Evolutionary conservation across 2,329 filamentous ascomycete species (phyloP).

Genomic region (Pseudogymnoascus sp.): DNA sequence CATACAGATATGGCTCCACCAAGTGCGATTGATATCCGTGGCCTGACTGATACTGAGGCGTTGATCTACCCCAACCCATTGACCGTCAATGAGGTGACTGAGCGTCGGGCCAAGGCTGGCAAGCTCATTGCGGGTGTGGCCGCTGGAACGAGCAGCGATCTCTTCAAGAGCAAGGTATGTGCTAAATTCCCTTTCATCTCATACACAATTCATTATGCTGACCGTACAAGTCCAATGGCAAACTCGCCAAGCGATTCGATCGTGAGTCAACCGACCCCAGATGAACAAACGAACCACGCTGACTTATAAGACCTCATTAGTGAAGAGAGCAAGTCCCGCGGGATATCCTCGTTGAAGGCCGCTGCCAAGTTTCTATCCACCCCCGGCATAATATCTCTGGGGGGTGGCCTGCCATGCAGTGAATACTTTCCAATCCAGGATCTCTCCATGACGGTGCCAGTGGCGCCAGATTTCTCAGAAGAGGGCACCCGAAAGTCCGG

Average conservation of each 20-base stretch:
- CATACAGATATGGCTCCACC: not conserved
- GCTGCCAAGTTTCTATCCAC: conserved; percentile 74
- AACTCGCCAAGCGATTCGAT: conserved; percentile 79
- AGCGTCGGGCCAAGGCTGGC: conserved; percentile 63
- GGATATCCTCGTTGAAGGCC: conserved; percentile 70
- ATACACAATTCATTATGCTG: conserved; percentile 22
- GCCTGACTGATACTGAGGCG: conserved; percentile 38
- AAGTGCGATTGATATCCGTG: conserved; percentile 27
- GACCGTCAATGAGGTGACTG: conserved; percentile 60
- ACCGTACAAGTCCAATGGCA: conserved; percentile 42
- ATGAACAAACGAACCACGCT: conserved; percentile 10
- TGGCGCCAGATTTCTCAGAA: conserved; percentile 63
- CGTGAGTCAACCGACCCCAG: conserved; percentile 48
- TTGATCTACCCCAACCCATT: conserved; percentile 35
- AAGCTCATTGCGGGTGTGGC: conserved; percentile 70
- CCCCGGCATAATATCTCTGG: conserved; percentile 81
- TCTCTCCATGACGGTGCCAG: conserved; percentile 67
- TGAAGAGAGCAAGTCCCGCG: conserved; percentile 52
- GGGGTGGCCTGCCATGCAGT: conserved; percentile 81
- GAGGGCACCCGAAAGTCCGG: conserved; percentile 56
- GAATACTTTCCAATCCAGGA: conserved; percentile 90
- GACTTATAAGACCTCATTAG: conserved; percentile 45
- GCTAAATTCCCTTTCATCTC: not conserved
- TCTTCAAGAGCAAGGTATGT: conserved; percentile 71
- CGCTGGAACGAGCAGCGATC: conserved; percentile 68